Conservation (phyloP, 75 land plant species). For the Chamaecyparis obtusa region DNA sequence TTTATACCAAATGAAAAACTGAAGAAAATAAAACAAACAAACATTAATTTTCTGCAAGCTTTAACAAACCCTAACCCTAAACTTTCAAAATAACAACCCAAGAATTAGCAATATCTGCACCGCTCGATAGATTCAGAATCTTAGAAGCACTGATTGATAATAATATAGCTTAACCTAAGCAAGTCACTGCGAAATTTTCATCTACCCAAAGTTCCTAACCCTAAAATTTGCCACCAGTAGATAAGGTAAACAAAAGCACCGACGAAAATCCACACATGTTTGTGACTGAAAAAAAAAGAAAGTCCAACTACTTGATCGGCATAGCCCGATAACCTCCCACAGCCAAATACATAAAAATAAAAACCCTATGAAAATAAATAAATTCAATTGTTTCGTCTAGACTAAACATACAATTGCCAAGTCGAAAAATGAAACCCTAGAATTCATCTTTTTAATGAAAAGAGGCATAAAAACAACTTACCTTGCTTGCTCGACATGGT, state of each 20-base stretch:
- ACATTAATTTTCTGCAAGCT: background rate
- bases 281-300: too few relatives aligned
- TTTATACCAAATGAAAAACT: too few relatives aligned
- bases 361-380: background rate
- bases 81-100: background rate
- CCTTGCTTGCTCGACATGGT: slow-evolving; percentile 10
- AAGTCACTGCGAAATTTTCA: background rate
- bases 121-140: background rate
- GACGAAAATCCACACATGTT: too few relatives aligned
- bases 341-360: background rate
- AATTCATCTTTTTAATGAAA: background rate
- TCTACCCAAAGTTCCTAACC: background rate
- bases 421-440: background rate
- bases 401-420: background rate
- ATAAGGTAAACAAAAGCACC: background rate
- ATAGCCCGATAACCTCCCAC: background rate
- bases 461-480: background rate
- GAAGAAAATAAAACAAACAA: too few relatives aligned
- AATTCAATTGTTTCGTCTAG: background rate
- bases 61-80: background rate
- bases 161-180: background rate
- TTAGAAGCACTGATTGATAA: background rate
- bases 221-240: background rate
- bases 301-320: too few relatives aligned
- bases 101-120: background rate